Conservation (phyloP, 495 filamentous ascomycete genomes). For the Tuber indicum region DNA sequence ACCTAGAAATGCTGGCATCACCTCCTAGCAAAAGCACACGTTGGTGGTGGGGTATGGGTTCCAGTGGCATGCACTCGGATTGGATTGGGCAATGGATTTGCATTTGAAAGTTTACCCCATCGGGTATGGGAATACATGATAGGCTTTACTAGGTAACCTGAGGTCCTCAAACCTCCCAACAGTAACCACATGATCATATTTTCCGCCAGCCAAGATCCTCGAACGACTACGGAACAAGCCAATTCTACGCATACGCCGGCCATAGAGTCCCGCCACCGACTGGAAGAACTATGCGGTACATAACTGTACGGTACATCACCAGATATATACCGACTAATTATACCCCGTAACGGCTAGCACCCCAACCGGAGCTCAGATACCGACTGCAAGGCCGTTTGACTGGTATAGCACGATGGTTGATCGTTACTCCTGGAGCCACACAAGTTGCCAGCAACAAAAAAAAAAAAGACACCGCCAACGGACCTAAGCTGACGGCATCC, state of each 20-base stretch:
- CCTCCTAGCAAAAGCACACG: not conserved
- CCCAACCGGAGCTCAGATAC: not conserved
- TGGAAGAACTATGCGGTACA: not conserved
- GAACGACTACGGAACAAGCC: not conserved
- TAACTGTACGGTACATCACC: not conserved
- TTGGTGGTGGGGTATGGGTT: conserved; percentile 1
- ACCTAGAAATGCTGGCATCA: not conserved
- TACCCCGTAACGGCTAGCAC: not conserved
- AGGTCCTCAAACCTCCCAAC: not conserved
- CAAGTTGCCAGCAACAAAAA: not conserved
- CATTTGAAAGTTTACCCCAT: not conserved
- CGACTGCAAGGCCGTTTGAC: not conserved
- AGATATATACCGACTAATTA: not conserved
- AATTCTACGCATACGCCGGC: not conserved
- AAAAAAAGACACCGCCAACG: not conserved
- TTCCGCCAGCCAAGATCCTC: not conserved
- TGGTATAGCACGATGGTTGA: not conserved
- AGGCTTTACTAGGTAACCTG: not conserved
- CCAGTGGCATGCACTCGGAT: not conserved
- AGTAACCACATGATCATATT: conserved; percentile 3
- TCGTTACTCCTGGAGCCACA: not conserved
- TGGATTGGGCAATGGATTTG: not conserved
- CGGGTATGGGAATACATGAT: not conserved
- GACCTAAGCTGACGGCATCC: not conserved
- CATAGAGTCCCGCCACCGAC: not conserved